Conservation (phyloP, 148 eudicot genomes). For the Nyssa sinensis region DNA sequence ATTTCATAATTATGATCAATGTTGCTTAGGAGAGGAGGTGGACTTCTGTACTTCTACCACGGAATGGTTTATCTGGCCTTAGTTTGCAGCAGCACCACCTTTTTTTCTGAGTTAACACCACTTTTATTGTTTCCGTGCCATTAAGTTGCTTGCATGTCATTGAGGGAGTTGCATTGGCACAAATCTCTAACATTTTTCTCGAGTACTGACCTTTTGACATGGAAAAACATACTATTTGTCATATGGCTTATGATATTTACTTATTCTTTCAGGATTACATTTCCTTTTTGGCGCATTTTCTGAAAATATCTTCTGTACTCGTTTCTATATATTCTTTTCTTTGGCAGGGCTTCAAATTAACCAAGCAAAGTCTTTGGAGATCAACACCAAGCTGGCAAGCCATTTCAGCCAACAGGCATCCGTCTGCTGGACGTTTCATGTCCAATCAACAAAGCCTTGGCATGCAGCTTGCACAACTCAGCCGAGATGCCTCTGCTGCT, state of each 20-base stretch:
- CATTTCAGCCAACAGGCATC: conserved; percentile 50
- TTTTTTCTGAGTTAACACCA: not conserved
- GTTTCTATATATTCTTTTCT: not conserved
- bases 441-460: conserved; percentile 72
- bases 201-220: not conserved
- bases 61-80: not conserved
- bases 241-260: conserved; percentile 5
- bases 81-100: not conserved
- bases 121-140: not conserved
- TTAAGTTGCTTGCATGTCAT: not conserved
- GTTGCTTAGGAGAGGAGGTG: not conserved
- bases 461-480: conserved; percentile 85
- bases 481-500: conserved; percentile 97
- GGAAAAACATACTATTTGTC: not conserved
- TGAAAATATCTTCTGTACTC: not conserved
- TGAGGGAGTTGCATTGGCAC: not conserved
- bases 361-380: conserved; percentile 70
- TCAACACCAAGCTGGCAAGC: conserved; percentile 78
- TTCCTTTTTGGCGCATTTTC: conserved; percentile 2
- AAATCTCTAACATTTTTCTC: not conserved
- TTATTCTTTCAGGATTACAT: not conserved
- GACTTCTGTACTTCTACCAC: not conserved
- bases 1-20: not conserved
- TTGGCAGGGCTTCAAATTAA: conserved; percentile 65
- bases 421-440: conserved; percentile 67